Evolutionary conservation across 768 basidiomycete genomes (phyloP).

Genomic region (Pholiota molesta): DNA sequence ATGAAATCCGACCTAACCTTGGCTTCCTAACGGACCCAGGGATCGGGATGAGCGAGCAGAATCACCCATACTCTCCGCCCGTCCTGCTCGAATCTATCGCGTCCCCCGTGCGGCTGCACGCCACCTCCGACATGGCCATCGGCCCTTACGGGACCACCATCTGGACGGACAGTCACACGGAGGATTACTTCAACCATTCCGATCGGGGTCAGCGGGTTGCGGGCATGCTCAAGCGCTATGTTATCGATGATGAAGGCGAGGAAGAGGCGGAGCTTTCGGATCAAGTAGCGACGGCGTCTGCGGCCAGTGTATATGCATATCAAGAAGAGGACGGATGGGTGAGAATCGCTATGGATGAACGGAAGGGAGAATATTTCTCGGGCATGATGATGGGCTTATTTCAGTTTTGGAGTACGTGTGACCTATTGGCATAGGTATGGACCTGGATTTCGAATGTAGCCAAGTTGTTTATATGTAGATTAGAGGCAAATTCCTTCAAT

Average conservation of each 20-base stretch:
- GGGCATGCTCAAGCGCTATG: conserved; percentile 31
- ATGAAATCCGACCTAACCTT: conserved; percentile 49
- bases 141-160: conserved; percentile 64
- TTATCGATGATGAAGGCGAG: conserved; percentile 18
- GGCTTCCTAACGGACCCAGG: conserved; percentile 28
- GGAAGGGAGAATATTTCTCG: conserved; percentile 49
- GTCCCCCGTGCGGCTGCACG: conserved; percentile 61
- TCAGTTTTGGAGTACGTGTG: conserved; percentile 53
- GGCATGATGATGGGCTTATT: conserved; percentile 49
- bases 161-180: conserved; percentile 68
- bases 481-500: neutral
- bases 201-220: conserved; percentile 65
- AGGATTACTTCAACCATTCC: conserved; percentile 45
- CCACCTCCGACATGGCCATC: conserved; percentile 53
- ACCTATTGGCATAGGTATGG: neutral
- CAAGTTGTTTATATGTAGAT: neutral
- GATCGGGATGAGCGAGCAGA: conserved; percentile 30
- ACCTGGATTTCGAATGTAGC: neutral
- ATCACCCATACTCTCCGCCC: conserved; percentile 50
- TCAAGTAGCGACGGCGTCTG: conserved; percentile 29
- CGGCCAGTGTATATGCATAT: conserved; percentile 47
- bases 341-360: conserved; percentile 48
- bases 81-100: conserved; percentile 42
- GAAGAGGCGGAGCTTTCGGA: conserved; percentile 28
- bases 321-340: conserved; percentile 54